Base-by-base conservation (phyloP, 495 filamentous ascomycete species). In the Penicillium parvum region DNA sequence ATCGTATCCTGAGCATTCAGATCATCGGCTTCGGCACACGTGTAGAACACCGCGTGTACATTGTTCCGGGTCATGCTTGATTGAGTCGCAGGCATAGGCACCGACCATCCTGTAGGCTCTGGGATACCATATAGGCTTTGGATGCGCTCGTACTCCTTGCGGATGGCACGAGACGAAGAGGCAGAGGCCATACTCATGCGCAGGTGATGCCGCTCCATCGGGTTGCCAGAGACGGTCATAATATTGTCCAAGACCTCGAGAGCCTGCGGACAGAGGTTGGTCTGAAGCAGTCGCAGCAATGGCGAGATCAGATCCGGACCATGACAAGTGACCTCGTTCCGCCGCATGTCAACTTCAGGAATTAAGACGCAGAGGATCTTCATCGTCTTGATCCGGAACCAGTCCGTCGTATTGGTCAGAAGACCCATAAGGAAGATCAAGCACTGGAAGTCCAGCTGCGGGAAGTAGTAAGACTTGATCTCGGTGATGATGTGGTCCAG, bases 91-190 rank as follows among this genome's bases (percentile, higher is more conserved):
- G 92, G 92, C 65, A 91, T 84, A 2, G 94, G 92, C 23, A 99
- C 86, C 1, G 94, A 90, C 92, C 92, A 99, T 5, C 92, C 92
- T 3, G 85, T 90, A 18, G 88, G 86, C 58, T 96, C 90, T 2
- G 92, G 92, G 44, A 99, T 96, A 34, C 92, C 92, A 59, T 96
- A 99, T 15, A 99, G 69, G 57, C 88, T 95, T 55, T 95, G 83
- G 4, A 88, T 94, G 21, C 85, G 83, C 53, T 96, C 92, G 55
- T 95, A 97, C 60, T 96, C 88, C 56, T 96, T 96, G 28, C 86
- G 81, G 34, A 90, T 83, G 0, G 84, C 82, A 49, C 86, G 84
- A 1, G 88, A 90, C 14, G 85, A 85, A 16, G 79, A 80, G 26
- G 83, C 76, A 6, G 69, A 72, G 5, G 86, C 88, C 85, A 97